Conservation (phyloP, 2,329 filamentous ascomycete species). For the Colletotrichum sp. region DNA sequence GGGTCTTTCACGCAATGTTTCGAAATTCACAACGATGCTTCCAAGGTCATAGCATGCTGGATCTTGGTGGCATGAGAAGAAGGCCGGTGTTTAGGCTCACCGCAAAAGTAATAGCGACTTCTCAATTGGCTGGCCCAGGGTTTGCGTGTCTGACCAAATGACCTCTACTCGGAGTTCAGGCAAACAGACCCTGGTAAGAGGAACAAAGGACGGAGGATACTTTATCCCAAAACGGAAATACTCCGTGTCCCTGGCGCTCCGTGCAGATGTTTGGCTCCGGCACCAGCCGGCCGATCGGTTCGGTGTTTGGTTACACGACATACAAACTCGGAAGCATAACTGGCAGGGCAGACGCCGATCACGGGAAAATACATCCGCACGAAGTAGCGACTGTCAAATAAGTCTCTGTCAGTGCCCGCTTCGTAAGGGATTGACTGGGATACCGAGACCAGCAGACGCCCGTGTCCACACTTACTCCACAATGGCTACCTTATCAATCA, state of each 20-base stretch:
- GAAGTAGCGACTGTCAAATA: not conserved
- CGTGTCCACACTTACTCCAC: not conserved
- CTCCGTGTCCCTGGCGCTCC: not conserved
- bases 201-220: not conserved
- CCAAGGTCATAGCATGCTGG: not conserved
- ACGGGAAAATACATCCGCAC: not conserved
- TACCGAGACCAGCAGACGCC: not conserved
- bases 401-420: not conserved
- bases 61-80: not conserved
- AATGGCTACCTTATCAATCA: not conserved
- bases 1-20: not conserved
- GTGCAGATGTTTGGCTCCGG: not conserved
- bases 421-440: not conserved
- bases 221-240: not conserved
- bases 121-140: not conserved
- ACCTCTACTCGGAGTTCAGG: not conserved
- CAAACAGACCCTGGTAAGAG: not conserved
- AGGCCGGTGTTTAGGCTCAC: not conserved
- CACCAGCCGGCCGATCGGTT: not conserved
- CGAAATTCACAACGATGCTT: not conserved
- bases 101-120: not conserved
- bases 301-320: not conserved
- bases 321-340: not conserved
- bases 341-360: not conserved
- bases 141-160: not conserved